Percentiles rank a stretch among this genome's conserved stretches.
Conservation (phyloP, 208 protist species). For the Plasmodiophora brassicae region DNA sequence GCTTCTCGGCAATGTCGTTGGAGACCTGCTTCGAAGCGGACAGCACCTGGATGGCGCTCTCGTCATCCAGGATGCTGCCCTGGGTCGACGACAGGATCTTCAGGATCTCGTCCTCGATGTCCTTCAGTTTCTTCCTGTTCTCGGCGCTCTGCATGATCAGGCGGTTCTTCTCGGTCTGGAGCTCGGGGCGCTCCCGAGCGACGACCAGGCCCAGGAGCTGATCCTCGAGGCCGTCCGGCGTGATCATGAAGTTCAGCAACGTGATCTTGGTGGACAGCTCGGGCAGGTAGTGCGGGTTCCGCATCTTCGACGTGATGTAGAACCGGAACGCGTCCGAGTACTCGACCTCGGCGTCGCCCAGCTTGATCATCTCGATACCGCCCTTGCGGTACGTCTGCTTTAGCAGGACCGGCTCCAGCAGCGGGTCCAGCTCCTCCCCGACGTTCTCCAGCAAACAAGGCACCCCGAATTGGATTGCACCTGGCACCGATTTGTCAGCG, state of each 20-base stretch:
- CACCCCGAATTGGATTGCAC: constrained; percentile 82
- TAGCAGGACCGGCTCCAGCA: constrained; percentile 58
- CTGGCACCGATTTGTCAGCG: constrained; percentile 78
- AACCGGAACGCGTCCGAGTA: constrained; percentile 63
- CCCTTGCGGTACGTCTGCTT: constrained; percentile 55
- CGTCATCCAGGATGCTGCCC: constrained; percentile 81
- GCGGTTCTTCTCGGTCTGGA: constrained; percentile 89
- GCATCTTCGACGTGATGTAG: constrained; percentile 93
- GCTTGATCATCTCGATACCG: constrained; percentile 46
- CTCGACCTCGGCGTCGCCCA: constrained; percentile 55
- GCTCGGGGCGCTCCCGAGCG: constrained; percentile 78
- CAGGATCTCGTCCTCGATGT: constrained; percentile 70
- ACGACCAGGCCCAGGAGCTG: constrained; percentile 89
- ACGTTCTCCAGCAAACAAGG: constrained; percentile 84
- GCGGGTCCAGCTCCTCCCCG: constrained; percentile 73
- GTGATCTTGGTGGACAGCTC: constrained; percentile 76
- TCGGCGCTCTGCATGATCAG: constrained; percentile 79
- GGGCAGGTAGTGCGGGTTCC: constrained; percentile 93
- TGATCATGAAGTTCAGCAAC: constrained; percentile 94
- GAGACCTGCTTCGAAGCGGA: constrained; percentile 46
- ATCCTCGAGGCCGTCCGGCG: constrained; percentile 85
- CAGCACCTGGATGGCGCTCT: constrained; percentile 65
- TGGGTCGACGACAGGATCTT: constrained; percentile 58
- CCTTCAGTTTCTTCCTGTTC: constrained; percentile 64
- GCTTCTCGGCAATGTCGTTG: constrained; percentile 53